Percentiles rank a stretch among this genome's conserved stretches.
Evolutionary conservation across 148 eudicot species (phyloP).

Genomic region (Vaccinium darrowii): DNA sequence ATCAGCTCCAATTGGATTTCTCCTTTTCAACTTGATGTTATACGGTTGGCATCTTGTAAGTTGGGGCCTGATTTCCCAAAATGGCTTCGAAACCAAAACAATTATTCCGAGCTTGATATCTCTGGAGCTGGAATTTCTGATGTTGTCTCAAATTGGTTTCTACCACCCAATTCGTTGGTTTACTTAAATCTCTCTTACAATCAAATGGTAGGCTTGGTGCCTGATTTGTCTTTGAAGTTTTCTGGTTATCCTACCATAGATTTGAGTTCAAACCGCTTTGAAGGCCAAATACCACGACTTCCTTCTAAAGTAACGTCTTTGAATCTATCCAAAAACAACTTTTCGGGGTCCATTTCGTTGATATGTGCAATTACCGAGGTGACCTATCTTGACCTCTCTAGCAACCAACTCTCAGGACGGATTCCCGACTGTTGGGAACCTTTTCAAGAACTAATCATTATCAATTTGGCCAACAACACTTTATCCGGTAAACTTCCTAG

Average conservation of each 20-base stretch:
- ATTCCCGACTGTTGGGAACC: slow-evolving; percentile 17
- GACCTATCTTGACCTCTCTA: slow-evolving; percentile 1
- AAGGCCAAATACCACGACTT: slow-evolving; percentile 15
- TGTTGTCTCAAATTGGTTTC: no score
- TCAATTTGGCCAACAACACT: slow-evolving; percentile 12
- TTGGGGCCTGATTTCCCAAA: slow-evolving; percentile 20
- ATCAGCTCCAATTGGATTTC: slow-evolving; percentile 14
- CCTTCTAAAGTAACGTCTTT: not conserved
- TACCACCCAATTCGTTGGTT: no score
- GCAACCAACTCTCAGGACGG: slow-evolving; percentile 7
- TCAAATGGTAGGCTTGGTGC: slow-evolving; percentile 10
- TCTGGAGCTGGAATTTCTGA: no score
- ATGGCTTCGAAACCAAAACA: no score
- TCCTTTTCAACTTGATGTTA: slow-evolving; percentile 12
- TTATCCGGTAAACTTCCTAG: slow-evolving; percentile 14
- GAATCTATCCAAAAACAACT: slow-evolving; percentile 15
- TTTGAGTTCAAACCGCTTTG: slow-evolving; percentile 14
- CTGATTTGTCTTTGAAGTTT: not conserved
- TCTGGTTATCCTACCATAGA: not conserved
- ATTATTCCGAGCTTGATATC: no score
- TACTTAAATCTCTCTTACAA: slow-evolving; percentile 27
- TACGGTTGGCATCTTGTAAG: not conserved
- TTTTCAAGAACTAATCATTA: not conserved
- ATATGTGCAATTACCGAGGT: not conserved
- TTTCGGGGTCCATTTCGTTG: not conserved